phyloP scores from a whole-genome alignment of 306 rosid genomes.

The Crotalaria pallida region DNA sequence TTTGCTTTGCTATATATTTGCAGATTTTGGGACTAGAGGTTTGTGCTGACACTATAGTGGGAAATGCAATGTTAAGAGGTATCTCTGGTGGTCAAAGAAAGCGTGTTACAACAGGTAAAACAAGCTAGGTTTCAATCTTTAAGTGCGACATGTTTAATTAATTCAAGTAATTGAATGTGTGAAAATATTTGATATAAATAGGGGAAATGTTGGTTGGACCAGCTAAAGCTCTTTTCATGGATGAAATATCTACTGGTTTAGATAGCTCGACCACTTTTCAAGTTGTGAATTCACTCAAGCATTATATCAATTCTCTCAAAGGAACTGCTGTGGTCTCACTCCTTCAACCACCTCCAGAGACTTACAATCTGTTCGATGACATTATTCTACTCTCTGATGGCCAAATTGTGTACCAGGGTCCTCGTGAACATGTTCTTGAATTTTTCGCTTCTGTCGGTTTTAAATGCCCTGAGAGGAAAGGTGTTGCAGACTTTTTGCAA shows the following conservation, averaged over 20 bases:
- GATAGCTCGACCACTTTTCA: constrained; percentile 55
- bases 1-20: background rate
- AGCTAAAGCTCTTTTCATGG: constrained; percentile 52
- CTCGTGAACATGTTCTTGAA: constrained; percentile 39
- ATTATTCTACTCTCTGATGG: constrained; percentile 48
- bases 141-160: background rate
- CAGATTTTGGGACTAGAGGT: constrained; percentile 48
- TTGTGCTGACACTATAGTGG: constrained; percentile 51
- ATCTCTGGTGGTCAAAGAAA: constrained; percentile 58
- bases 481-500: constrained; percentile 52
- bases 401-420: constrained; percentile 50
- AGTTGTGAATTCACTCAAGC: constrained; percentile 43
- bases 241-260: constrained; percentile 58
- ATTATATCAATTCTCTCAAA: constrained; percentile 30
- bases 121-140: background rate
- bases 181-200: background rate
- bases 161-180: background rate
- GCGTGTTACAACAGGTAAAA: constrained; percentile 50
- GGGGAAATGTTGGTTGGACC: constrained; percentile 66
- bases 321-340: constrained; percentile 50
- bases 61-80: constrained; percentile 41
- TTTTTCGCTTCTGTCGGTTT: constrained; percentile 43
- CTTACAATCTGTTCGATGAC: constrained; percentile 52
- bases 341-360: constrained; percentile 59
- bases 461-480: constrained; percentile 47